Evolutionary conservation across 306 rosid species (phyloP), one percentile per base, ranked within the genome.

Genomic region (Castanopsis chinensis): DNA sequence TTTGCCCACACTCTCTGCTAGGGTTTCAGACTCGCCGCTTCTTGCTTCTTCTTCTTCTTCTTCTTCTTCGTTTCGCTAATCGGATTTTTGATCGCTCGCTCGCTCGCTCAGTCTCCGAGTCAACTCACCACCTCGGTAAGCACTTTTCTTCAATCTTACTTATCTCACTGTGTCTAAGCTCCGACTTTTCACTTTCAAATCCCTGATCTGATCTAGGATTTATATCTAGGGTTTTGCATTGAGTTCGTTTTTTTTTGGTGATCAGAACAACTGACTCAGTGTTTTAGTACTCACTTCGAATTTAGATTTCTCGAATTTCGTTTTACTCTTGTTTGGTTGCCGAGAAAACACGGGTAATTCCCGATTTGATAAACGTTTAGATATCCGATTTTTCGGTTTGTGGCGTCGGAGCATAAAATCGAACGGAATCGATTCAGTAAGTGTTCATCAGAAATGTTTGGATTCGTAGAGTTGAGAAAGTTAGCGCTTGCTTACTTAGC

Each of bases 11-110:
- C 96, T 86, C 96, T 86, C 93, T 89, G 85, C 93, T 92, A 92
- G 97, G 97, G 97, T 92, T 92, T 87, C 93, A 78, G 87, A 87
- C 83, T 90, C 83, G 92, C 91, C 91, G 91, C 85, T 74, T 54
- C 83, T 49, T 49, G 51, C 58, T 58, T 51, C 58, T 51, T 78
- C 65, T 18, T 32, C 60, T 43, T 4, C 68, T 72, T 33, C 82
- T 60, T 81, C 3, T 41, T 8, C 12, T 41, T 41, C 45, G 3
- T 41, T 41, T 20, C 13, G 30, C 53, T 74, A 23, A n/a, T 77
- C 60, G 59, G 57, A 49, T 49, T 71, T 20, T 71, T 20, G 54
- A 73, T 71, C 81, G 49, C 64, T 78, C 63, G 59, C 43, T 72
- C 52, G 74, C 78, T 53, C 3, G 57, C 53, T 45, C 60, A 17